Conservation (phyloP, 1,139 yeast genomes). For the Pichia sp. region DNA sequence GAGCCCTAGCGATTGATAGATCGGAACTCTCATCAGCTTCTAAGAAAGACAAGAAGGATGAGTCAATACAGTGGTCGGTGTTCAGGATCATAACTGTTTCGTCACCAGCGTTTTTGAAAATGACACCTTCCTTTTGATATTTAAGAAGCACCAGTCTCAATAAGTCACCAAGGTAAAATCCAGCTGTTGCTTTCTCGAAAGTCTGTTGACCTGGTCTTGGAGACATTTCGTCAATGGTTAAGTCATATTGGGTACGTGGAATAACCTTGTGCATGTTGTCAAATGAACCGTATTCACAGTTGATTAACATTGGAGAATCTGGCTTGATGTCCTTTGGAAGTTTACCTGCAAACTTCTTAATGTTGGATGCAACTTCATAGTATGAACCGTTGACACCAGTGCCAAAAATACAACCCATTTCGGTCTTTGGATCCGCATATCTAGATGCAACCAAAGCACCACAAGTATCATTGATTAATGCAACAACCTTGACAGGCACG, state of each 20-base stretch:
- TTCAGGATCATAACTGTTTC: slow-evolving; percentile 43
- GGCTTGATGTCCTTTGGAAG: slow-evolving; percentile 56
- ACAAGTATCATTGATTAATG: slow-evolving; percentile 93
- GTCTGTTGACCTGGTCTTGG: slow-evolving; percentile 98
- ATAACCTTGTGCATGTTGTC: slow-evolving; percentile 82
- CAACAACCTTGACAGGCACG: slow-evolving; percentile 84
- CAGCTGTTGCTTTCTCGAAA: slow-evolving; percentile 97
- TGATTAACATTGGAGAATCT: slow-evolving; percentile 84
- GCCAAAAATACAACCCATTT: slow-evolving; percentile 97
- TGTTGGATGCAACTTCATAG: slow-evolving; percentile 68
- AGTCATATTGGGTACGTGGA: slow-evolving; percentile 89
- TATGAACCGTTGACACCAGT: slow-evolving; percentile 99
- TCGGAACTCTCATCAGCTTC: slow-evolving; percentile 93
- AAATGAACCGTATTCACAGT: slow-evolving; percentile 98
- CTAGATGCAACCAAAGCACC: slow-evolving; percentile 97
- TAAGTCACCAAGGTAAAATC: slow-evolving; percentile 92
- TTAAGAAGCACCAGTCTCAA: slow-evolving; percentile 77
- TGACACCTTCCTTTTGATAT: slow-evolving; percentile 48
- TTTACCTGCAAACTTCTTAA: slow-evolving; percentile 79
- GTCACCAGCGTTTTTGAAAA: slow-evolving; percentile 39
- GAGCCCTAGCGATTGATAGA: slow-evolving; percentile 64
- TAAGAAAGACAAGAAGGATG: slow-evolving; percentile 78
- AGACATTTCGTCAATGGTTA: slow-evolving; percentile 71
- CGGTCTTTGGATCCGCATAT: slow-evolving; percentile 84
- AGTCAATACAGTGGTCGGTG: slow-evolving; percentile 69